Conservation (phyloP, 148 eudicot species). For the Salicornia ramosissima region DNA sequence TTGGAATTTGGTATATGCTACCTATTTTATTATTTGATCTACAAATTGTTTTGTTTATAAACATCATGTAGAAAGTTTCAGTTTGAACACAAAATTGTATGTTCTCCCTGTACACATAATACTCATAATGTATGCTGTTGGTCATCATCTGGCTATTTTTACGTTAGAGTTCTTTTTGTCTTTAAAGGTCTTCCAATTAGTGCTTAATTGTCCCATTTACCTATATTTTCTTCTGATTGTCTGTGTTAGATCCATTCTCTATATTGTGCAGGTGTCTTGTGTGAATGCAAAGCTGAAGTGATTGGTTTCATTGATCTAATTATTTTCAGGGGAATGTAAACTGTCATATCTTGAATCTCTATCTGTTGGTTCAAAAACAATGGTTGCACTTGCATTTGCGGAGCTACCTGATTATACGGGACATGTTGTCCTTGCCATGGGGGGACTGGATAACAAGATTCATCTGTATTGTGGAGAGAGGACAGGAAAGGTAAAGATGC, state of each 20-base stretch:
- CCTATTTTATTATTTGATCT: background rate
- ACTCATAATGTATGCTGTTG: background rate
- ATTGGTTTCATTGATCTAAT: conserved; percentile 4
- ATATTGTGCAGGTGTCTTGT: background rate
- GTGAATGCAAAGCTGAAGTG: background rate
- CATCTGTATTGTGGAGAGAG: conserved; percentile 82
- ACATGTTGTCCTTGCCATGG: conserved; percentile 72
- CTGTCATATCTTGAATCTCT: conserved; percentile 58
- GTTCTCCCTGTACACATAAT: too few relatives aligned
- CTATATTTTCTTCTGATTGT: conserved; percentile 12
- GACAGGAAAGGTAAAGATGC: conserved; percentile 61
- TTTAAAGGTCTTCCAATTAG: too few relatives aligned
- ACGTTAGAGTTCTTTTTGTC: too few relatives aligned
- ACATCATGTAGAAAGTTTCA: background rate
- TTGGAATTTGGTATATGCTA: background rate
- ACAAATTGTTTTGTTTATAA: conserved; percentile 1
- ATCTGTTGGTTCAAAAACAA: conserved; percentile 67
- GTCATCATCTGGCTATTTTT: background rate
- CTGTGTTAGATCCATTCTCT: conserved; percentile 1
- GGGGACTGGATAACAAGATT: conserved; percentile 89
- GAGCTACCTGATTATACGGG: conserved; percentile 61
- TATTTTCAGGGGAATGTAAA: conserved; percentile 59
- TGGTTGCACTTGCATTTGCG: conserved; percentile 84
- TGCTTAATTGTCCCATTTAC: too few relatives aligned
- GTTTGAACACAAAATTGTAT: background rate